Base-by-base conservation (phyloP, 805 yeast species). In the Spathaspora arborariae region DNA sequence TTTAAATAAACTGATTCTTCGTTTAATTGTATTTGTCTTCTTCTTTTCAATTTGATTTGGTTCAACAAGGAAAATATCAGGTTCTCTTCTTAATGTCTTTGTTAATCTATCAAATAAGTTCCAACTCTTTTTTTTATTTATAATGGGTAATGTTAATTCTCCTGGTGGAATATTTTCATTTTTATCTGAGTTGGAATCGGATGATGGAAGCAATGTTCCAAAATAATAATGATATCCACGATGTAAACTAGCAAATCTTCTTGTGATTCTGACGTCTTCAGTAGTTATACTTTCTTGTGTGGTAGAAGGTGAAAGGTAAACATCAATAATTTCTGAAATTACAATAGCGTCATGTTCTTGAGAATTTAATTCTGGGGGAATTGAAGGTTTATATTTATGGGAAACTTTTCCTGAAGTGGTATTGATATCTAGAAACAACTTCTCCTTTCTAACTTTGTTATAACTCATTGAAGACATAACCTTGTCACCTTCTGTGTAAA, bases 1-100 rank as follows among this genome's bases (percentile, higher is more conserved):
- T 24, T 21, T 42, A 34, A 46, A 42, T 22, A 43, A 24, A 26
- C 48, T 44, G 2, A 41, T n/a, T 39, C 36, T 47, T 44, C 47
- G 20, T 16, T 21, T 37, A 16, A 37, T 19, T n/a, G 27, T 27
- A 8, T 37, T 18, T 30, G 16, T 30, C 16, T 30, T 30, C n/a
- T 7, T 30, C 4, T 3, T 30, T 30, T 30, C 35, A 30, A 30
- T 3, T 30, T n/a, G n/a, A n/a, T 30, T 30, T 4, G 35, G 35
- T n/a, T n/a, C n/a, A n/a, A n/a, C n/a, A n/a, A n/a, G n/a, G n/a
- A n/a, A n/a, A n/a, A n/a, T n/a, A n/a, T n/a, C n/a, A n/a, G n/a
- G n/a, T n/a, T n/a, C n/a, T n/a, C n/a, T n/a, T n/a, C n/a, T n/a
- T n/a, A n/a, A n/a, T n/a, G n/a, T n/a, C n/a, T n/a, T n/a, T n/a